phyloP scores from a whole-genome alignment of 2,329 filamentous ascomycete genomes.

The Nothopassalora personata region DNA sequence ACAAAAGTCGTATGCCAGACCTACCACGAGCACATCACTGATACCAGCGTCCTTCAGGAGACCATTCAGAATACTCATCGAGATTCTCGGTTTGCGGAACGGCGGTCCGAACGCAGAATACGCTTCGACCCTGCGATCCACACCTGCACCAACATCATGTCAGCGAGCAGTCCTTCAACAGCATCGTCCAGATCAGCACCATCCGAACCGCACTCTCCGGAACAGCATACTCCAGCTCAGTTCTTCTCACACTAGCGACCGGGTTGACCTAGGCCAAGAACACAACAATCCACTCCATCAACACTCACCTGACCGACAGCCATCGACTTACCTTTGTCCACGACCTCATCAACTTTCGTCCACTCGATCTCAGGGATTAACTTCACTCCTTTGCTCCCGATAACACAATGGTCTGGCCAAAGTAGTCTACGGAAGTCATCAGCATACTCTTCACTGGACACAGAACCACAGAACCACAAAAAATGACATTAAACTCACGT shows the following conservation, averaged over 20 bases:
- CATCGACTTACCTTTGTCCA: constrained; percentile 66
- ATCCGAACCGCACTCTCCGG: too few species aligned
- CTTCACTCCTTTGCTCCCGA: constrained; percentile 64
- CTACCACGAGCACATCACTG: constrained; percentile 79
- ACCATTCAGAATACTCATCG: constrained; percentile 57
- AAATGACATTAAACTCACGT: constrained; percentile 42
- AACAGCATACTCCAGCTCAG: too few species aligned
- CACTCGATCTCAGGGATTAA: constrained; percentile 67
- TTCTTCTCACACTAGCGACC: background rate
- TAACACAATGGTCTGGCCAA: constrained; percentile 89
- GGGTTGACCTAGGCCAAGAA: too few species aligned
- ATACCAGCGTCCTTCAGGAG: constrained; percentile 54
- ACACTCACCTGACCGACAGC: background rate
- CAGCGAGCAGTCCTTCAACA: background rate
- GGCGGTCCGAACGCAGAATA: constrained; percentile 87
- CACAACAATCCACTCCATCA: background rate
- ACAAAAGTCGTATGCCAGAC: constrained; percentile 84
- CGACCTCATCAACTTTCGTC: constrained; percentile 55
- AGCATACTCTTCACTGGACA: constrained; percentile 27
- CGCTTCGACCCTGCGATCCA: constrained; percentile 71
- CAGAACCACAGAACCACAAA: background rate
- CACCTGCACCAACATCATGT: background rate
- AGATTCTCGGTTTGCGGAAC: constrained; percentile 57
- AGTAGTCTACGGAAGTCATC: constrained; percentile 53
- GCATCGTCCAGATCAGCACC: background rate